These are phyloP conservation scores for Barnettozyma sp. DNA, from an alignment of 805 yeast genomes.

Conservation along the genomic window DNA sequence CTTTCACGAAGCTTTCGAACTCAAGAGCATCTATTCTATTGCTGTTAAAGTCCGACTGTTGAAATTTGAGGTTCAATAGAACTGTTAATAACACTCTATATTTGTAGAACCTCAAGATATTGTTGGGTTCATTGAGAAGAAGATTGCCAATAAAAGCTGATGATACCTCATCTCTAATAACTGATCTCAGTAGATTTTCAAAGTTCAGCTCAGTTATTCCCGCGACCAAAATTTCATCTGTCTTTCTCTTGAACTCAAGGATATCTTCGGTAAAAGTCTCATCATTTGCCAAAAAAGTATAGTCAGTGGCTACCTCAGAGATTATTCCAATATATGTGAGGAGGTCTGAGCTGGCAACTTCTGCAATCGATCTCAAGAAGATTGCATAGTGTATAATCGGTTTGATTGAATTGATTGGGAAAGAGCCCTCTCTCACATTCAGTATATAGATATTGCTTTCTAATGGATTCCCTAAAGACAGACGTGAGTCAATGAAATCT, in stretches of 20 bases:
- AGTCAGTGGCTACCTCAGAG: slow-evolving; percentile 34
- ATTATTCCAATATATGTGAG: slow-evolving; percentile 27
- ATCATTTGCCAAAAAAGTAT: slow-evolving; percentile 26
- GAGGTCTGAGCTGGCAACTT: slow-evolving; percentile 14
- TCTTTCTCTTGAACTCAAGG: not conserved
- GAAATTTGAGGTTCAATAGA: slow-evolving; percentile 27
- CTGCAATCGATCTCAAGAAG: slow-evolving; percentile 22
- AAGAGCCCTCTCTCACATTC: slow-evolving; percentile 5
- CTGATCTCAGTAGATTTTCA: not conserved
- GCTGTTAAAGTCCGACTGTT: slow-evolving; percentile 3
- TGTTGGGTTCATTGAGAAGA: not conserved
- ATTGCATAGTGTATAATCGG: slow-evolving; percentile 21
- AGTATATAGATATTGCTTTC: slow-evolving; percentile 33
- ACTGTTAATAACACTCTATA: slow-evolving; percentile 29
- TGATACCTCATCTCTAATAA: not conserved
- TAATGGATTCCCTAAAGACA: slow-evolving; percentile 43
- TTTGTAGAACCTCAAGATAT: slow-evolving; percentile 26
- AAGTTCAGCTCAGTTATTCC: not conserved
- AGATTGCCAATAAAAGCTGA: slow-evolving; percentile 5
- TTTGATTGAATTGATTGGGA: slow-evolving; percentile 13
- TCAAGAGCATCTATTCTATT: not conserved
- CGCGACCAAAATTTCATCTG: not conserved
- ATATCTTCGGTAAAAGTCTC: slow-evolving; percentile 1
- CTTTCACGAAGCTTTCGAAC: slow-evolving; percentile 29
- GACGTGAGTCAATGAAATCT: slow-evolving; percentile 27